phyloP scores from a whole-genome alignment of 768 basidiomycete genomes.

The Serendipita sp. region DNA sequence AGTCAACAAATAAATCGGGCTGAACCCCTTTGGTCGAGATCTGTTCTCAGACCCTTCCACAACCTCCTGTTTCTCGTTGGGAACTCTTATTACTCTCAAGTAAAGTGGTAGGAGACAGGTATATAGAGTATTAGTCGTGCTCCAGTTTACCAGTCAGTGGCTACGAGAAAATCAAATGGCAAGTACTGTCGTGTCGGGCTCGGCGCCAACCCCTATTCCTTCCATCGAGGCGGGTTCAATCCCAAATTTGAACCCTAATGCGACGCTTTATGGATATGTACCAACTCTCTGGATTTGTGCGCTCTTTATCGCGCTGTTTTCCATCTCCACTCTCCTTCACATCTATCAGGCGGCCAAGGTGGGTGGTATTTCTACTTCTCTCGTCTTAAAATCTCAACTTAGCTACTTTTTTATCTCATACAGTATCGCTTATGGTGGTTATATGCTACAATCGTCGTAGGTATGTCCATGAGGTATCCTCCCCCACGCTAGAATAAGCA shows the following conservation, averaged over 20 bases:
- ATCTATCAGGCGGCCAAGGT: background rate
- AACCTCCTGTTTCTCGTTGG: no score
- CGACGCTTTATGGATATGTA: constrained; percentile 25
- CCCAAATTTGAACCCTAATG: background rate
- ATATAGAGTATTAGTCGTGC: no score
- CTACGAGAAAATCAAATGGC: no score
- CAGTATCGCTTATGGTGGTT: constrained; percentile 33
- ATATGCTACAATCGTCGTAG: constrained; percentile 30
- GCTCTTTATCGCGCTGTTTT: constrained; percentile 26
- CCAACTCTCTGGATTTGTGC: constrained; percentile 25
- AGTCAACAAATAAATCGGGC: no score
- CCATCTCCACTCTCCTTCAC: constrained; percentile 19
- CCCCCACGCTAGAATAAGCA: no score
- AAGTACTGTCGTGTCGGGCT: no score
- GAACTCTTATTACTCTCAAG: no score
- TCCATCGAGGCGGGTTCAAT: background rate
- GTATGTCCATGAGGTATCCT: constrained; percentile 17
- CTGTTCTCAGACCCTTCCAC: no score
- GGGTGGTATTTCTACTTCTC: background rate
- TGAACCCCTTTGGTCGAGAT: no score
- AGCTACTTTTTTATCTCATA: background rate
- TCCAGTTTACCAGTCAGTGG: no score
- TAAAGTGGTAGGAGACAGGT: no score
- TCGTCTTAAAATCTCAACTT: background rate
- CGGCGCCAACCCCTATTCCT: no score